Conservation (phyloP, 176 grass and related monocot species). For the Oryza longistaminata region DNA sequence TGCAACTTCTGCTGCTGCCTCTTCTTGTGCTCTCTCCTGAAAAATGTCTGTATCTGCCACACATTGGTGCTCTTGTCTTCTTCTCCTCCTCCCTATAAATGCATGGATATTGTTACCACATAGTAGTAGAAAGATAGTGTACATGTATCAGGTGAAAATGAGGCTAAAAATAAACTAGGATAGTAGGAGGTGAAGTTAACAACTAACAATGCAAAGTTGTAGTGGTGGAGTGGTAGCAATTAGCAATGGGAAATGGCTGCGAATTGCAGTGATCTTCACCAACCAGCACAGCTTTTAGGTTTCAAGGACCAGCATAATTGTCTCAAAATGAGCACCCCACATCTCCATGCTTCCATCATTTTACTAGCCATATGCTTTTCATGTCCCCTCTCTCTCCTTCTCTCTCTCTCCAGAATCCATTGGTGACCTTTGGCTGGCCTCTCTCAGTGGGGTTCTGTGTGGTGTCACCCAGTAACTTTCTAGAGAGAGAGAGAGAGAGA, state of each 20-base stretch:
- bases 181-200: neutral
- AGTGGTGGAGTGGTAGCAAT: neutral
- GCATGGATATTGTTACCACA: neutral
- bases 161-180: neutral
- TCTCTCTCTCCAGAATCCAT: slow-evolving; percentile 5
- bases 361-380: slow-evolving; percentile 1
- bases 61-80: slow-evolving; percentile 35
- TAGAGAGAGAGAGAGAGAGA: neutral
- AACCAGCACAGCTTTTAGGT: neutral
- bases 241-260: neutral
- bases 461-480: slow-evolving; percentile 35
- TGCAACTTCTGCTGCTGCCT: neutral
- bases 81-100: slow-evolving; percentile 25
- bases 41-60: slow-evolving; percentile 25
- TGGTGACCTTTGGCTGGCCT: neutral
- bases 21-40: neutral
- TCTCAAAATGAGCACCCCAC: slow-evolving; percentile 44
- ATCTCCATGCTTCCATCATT: slow-evolving; percentile 37
- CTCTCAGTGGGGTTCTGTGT: slow-evolving; percentile 32
- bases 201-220: neutral
- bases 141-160: neutral
- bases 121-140: too few relatives aligned
- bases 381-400: slow-evolving; percentile 3
- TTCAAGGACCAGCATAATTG: slow-evolving; percentile 35
- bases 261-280: neutral